Evolutionary conservation across 2,329 filamentous ascomycete genomes (phyloP), one percentile per base, ranked within the genome.

Genomic region (Colletotrichum theobromicola): DNA sequence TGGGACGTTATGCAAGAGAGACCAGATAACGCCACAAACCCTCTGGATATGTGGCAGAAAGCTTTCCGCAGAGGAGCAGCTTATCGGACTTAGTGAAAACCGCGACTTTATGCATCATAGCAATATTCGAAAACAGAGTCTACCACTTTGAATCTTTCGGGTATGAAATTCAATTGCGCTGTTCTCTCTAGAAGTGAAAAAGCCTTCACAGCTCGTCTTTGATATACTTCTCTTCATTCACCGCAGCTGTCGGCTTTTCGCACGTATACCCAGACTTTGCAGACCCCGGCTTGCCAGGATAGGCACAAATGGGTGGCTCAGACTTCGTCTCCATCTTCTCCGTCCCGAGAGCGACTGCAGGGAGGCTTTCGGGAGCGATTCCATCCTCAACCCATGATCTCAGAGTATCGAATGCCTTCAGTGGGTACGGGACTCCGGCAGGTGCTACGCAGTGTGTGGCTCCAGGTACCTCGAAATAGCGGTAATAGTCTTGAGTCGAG

Each of bases 361-460:
- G 53, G 21, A 70, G 30, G 30, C 64, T 30, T 10, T 87, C 85
- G 34, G 87, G 82, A 9, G 82, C 83, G 50, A 90, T 82, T n/a
- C 90, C 90, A 79, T 89, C 88, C 12, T 83, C 82, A 66, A 90
- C 88, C 91, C 91, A 93, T 78, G 83, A 87, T 78, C 83, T 83
- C 4, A 70, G 24, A 24, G n/a, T 65, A 9, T 64, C 30, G 10
- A 70, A 53, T 2, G 67, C 67, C 28, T 30, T 26, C 60, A 53
- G 37, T 2, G 67, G 67, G 4, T 64, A 70, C 4, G 67, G 58
- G 32, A 46, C n/a, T 9, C 58, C 46, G 1, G 15, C 3, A 21
- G 42, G 34, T 15, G 67, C 50, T 18, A 55, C 16, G 67, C 89
- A 91, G 77, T 90, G 89, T 13, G 81, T 83, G 81, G 89, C 86